Evolutionary conservation across 768 basidiomycete species (phyloP), one percentile per base, ranked within the genome.

Genomic region (Amylocystis lapponica): DNA sequence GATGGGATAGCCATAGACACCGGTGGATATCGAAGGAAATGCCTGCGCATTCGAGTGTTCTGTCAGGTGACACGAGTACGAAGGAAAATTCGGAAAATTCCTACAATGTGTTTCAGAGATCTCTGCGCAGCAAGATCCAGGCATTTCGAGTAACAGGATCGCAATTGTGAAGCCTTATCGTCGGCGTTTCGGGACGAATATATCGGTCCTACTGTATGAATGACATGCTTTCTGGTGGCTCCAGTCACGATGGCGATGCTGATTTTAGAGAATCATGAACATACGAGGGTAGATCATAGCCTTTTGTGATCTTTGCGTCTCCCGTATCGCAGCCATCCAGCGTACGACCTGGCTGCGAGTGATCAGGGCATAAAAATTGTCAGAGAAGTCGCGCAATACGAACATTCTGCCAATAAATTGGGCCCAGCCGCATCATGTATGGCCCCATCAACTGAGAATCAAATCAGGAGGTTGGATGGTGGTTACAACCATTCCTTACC

Each of bases 171-270:
- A 5, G 78, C 78, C 41, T 72, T 75, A 21, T 58, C 61, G 31
- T 72, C 70, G 27, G 60, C 62, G 21, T 69, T 62, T 1, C 50
- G 45, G 3, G 53, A 43, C 4, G 67, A 69, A 58, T 84, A 89
- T 1, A 86, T 60, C 0, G 89, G 89, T 10, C 89, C 89, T 13
- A 91, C 89, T 3, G 89, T 73, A 53, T 91, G 89, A 31, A 92
- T 86, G 46, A 92, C 69, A 56, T 83, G 71, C 27, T 74, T 72
- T 27, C 88, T 86, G 50, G 19, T 37, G 12, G 27, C 12, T 11
- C n/a, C 44, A 25, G n/a, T 14, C 16, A 4, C 8, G 14, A 7
- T n/a, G 32, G 6, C 8, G 21, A 22, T 10, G 16, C 11, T n/a
- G 33, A 38, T 29, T 7, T 26, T 8, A 41, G 31, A 23, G 17